Percentiles rank a stretch among this genome's conserved stretches.
phyloP scores from a whole-genome alignment of 139 green algal species.

The Chlorella sorokiniana region DNA sequence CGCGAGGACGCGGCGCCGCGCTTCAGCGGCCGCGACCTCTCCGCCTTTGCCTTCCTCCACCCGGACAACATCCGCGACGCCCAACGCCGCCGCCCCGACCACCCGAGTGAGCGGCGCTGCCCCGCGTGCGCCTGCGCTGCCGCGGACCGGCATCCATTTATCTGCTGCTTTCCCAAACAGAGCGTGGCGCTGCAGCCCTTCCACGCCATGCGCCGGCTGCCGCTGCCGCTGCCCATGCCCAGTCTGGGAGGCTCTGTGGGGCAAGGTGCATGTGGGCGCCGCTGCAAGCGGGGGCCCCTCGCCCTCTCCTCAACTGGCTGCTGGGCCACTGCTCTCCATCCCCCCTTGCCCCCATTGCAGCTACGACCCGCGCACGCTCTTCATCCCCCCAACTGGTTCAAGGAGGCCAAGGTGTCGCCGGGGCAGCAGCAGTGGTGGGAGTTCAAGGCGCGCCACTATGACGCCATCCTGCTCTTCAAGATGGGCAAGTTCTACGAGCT shows the following conservation, averaged over 20 bases:
- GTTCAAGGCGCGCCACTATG: slow-evolving; percentile 92
- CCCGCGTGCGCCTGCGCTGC: too few species aligned
- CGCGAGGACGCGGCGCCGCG: slow-evolving; percentile 38
- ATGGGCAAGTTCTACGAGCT: slow-evolving; percentile 98
- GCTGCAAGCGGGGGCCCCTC: too few species aligned
- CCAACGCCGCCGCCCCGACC: slow-evolving; percentile 49
- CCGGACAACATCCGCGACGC: slow-evolving; percentile 72
- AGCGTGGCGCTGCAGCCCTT: too few species aligned
- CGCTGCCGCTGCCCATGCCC: too few species aligned
- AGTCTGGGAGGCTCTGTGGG: too few species aligned
- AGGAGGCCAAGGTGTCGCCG: slow-evolving; percentile 68
- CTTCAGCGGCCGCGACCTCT: slow-evolving; percentile 51
- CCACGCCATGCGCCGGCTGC: too few species aligned
- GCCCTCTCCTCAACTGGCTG: background rate
- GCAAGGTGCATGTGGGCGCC: too few species aligned
- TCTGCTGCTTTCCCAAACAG: too few species aligned
- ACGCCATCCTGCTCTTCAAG: slow-evolving; percentile 92
- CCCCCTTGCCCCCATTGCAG: background rate
- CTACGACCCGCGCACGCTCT: slow-evolving; percentile 82
- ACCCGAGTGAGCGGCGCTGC: slow-evolving; percentile 64
- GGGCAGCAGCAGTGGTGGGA: slow-evolving; percentile 93
- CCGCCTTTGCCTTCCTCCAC: slow-evolving; percentile 78
- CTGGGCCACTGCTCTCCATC: background rate
- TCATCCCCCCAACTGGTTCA: slow-evolving; percentile 84
- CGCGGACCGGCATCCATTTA: too few species aligned